Evolutionary conservation across 306 rosid genomes (phyloP), one percentile per base, ranked within the genome.

Genomic region (Arachis stenosperma): DNA sequence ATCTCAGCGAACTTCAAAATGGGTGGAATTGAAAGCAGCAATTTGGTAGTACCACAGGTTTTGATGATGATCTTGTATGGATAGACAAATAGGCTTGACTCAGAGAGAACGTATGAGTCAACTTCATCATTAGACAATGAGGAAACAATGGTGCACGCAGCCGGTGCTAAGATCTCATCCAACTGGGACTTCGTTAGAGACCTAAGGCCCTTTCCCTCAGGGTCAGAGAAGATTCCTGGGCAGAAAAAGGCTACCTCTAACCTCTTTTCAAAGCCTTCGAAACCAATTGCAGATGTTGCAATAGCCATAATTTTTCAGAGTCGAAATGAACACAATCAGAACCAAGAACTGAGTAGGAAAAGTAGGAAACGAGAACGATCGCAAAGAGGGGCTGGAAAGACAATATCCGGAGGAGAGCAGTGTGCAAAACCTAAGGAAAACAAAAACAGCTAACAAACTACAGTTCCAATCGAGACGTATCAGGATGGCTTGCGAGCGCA

Each of bases 211-310:
- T 14, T 52, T 52, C 57, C 57, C 6, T 52, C 57, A 52, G 57
- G 57, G 27, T 52, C 57, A 52, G 57, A 52, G 15, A 52, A 52
- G 22, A 52, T 14, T 5, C 57, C 57, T n/a, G 57, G 57, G 57
- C 27, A 52, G 57, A 52, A 14, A 52, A 52, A 52, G 57, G 57
- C 13, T 52, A 52, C 13, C 57, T 52, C 57, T 14, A 52, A 52
- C 57, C 57, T 52, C 57, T 52, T 52, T 52, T 52, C 57, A 52
- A 52, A 52, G 13, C 57, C 57, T 52, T 52, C 57, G 15, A 52
- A 52, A 52, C 57, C 57, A 52, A 52, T 52, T n/a, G 57, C 57
- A n/a, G 57, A 52, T 5, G 7, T 22, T 52, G 57, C 57, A 17
- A 6, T 5, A 22, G 57, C 57, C 57, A 52, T 52, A 5, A n/a